Base-by-base conservation (phyloP, 2,329 filamentous ascomycete species). In the Pseudophaeomoniella oleicola region DNA sequence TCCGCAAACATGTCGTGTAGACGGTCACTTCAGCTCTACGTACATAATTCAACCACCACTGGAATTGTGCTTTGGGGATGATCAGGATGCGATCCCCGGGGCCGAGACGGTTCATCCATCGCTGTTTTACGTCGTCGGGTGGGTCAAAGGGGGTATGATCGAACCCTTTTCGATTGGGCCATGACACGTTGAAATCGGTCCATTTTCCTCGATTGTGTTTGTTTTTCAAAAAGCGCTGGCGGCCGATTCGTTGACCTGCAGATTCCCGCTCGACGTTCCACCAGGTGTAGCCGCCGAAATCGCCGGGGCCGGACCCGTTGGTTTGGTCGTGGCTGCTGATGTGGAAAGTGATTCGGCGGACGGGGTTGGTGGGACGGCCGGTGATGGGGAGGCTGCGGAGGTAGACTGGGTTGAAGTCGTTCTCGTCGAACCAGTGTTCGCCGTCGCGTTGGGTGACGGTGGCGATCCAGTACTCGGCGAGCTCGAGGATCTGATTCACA, bases 1-100 rank as follows among this genome's bases (percentile, higher is more conserved):
- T 29, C 22, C 34, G 34, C 34, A 35, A 35, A 17, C 34, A 35
- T 35, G 34, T 35, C 11, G 12, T 35, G 34, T 35, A 35, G 17
- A 27, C 29, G 11, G 34, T 35, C 34, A 35, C 17, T 17, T 35
- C 34, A 11, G 18, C 34, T 15, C 34, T 35, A 9, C 11, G 17
- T 6, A 35, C 34, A 17, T 9, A 35, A 35, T 35, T 35, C 12
- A 19, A 9, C n/a, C 34, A 35, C 9, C 12, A 12, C 18, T 29
- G 12, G 15, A 35, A 30, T 16, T 27, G 9, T 11, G 34, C 34
- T 16, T 35, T 35, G 9, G 34, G 34, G 17, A 35, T 29, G 9
- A 35, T 11, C n/a, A 35, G 18, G 11, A 35, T 17, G 9, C 34
- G 34, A 19, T 35, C 34, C 13, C 34, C 34, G 11, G 9, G 12